These are phyloP conservation scores for Colletotrichum zoysiae DNA, from an alignment of 2,329 filamentous ascomycete genomes.

Conservation along the genomic window DNA sequence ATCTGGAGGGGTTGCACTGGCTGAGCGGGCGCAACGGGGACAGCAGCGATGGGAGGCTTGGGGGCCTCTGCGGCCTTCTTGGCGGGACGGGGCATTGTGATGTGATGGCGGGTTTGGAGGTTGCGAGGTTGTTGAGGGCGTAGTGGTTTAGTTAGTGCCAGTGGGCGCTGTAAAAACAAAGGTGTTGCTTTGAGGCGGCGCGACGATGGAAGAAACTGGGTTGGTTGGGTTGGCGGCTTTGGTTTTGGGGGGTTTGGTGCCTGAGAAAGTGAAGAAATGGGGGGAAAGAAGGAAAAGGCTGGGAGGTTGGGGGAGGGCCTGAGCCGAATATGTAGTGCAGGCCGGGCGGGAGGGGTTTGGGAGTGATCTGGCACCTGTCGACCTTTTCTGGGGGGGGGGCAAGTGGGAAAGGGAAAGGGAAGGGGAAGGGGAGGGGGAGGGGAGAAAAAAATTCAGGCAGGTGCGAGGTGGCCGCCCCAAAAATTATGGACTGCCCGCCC, in stretches of 20 bases:
- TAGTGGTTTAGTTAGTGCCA: slow-evolving; percentile 21
- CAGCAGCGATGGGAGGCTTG: slow-evolving; percentile 51
- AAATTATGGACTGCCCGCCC: slow-evolving; percentile 15
- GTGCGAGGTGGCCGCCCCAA: slow-evolving; percentile 48
- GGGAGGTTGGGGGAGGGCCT: slow-evolving; percentile 44
- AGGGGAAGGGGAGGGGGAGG: slow-evolving; percentile 46
- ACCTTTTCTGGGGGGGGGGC: slow-evolving; percentile 26
- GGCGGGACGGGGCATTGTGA: slow-evolving; percentile 60
- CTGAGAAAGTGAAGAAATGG: slow-evolving; percentile 38
- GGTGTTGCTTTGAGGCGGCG: slow-evolving; percentile 32
- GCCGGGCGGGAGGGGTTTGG: slow-evolving; percentile 35
- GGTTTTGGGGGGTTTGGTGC: slow-evolving; percentile 33
- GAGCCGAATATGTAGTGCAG: slow-evolving; percentile 41
- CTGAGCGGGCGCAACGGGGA: slow-evolving; percentile 50
- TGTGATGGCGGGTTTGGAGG: slow-evolving; percentile 45
- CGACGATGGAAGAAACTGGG: slow-evolving; percentile 40
- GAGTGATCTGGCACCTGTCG: slow-evolving; percentile 36
- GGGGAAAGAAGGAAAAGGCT: slow-evolving; percentile 43
- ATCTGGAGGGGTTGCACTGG: slow-evolving; percentile 47
- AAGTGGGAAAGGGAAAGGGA: slow-evolving; percentile 44
- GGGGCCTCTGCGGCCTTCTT: slow-evolving; percentile 58
- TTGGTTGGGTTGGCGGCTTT: slow-evolving; percentile 43
- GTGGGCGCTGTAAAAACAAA: slow-evolving; percentile 33
- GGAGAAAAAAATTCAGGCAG: slow-evolving; percentile 47
- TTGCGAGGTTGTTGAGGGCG: slow-evolving; percentile 39